Evolutionary conservation across 495 filamentous ascomycete genomes (phyloP).

Genomic region (Aspergillus sclerotioniger): DNA sequence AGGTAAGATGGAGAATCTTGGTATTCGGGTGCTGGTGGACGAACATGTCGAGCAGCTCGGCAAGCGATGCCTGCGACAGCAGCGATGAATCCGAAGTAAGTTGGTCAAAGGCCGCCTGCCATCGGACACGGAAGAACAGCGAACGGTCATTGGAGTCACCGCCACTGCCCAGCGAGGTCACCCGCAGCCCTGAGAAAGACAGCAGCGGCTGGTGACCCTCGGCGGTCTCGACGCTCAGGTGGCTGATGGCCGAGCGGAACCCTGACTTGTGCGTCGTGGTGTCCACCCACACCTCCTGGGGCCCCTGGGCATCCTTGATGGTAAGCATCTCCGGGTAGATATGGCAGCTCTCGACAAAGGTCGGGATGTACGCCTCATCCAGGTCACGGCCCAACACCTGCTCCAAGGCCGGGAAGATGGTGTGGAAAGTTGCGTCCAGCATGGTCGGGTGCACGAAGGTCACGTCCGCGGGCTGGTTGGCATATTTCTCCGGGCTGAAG

Average conservation of each 20-base stretch:
- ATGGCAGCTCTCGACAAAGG: not conserved
- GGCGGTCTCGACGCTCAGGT: no score
- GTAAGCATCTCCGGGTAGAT: no score
- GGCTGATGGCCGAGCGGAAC: not conserved
- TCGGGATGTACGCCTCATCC: not conserved
- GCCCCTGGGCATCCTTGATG: no score
- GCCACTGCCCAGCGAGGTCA: not conserved
- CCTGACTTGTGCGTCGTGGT: not conserved
- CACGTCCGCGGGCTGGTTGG: not conserved
- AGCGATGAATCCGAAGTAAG: not conserved
- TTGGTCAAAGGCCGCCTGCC: not conserved
- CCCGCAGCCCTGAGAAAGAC: not conserved
- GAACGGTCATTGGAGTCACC: not conserved
- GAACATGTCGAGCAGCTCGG: not conserved
- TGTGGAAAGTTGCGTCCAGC: not conserved
- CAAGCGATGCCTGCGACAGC: not conserved
- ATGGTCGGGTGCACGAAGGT: not conserved
- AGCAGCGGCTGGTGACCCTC: not conserved
- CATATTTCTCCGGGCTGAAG: not conserved
- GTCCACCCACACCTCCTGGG: not conserved
- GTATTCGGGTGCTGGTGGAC: not conserved
- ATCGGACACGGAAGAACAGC: not conserved
- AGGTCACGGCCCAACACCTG: not conserved
- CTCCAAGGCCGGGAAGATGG: not conserved
- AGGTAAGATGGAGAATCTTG: no score